Evolutionary conservation across 768 basidiomycete species (phyloP).

Genomic region (Saitozyma podzolica): DNA sequence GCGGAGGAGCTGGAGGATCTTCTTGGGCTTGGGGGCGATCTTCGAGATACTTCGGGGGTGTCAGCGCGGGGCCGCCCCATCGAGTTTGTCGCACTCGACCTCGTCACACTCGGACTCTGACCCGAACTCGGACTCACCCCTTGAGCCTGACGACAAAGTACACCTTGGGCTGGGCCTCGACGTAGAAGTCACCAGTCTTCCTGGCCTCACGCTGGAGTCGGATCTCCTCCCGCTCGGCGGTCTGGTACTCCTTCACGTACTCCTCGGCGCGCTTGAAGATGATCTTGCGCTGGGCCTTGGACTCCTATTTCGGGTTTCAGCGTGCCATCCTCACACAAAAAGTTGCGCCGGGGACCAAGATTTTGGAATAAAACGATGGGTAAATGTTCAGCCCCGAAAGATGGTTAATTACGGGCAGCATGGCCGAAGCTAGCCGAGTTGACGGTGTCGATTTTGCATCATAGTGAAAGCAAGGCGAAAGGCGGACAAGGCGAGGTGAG

Average conservation of each 20-base stretch:
- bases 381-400: slow-evolving; percentile 79
- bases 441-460: slow-evolving; percentile 75
- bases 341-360: neutral
- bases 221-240: slow-evolving; percentile 93
- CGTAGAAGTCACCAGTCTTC: slow-evolving; percentile 92
- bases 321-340: neutral
- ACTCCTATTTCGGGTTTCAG: slow-evolving; percentile 61
- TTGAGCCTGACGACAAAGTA: slow-evolving; percentile 97
- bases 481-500: neutral
- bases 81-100: neutral
- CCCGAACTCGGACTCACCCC: slow-evolving; percentile 69
- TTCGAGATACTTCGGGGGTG: slow-evolving; percentile 82
- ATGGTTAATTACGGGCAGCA: slow-evolving; percentile 88
- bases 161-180: slow-evolving; percentile 92
- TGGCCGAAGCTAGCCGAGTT: slow-evolving; percentile 69
- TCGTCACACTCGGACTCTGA: neutral
- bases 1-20: slow-evolving; percentile 97
- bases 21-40: slow-evolving; percentile 98
- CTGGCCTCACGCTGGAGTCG: slow-evolving; percentile 91
- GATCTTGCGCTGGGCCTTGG: slow-evolving; percentile 89
- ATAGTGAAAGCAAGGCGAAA: slow-evolving; percentile 49
- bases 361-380: neutral
- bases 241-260: slow-evolving; percentile 94
- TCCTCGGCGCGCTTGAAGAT: slow-evolving; percentile 99
- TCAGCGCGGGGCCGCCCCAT: neutral